Conservation (phyloP, 148 eudicot species). For the Camellia sinensis region DNA sequence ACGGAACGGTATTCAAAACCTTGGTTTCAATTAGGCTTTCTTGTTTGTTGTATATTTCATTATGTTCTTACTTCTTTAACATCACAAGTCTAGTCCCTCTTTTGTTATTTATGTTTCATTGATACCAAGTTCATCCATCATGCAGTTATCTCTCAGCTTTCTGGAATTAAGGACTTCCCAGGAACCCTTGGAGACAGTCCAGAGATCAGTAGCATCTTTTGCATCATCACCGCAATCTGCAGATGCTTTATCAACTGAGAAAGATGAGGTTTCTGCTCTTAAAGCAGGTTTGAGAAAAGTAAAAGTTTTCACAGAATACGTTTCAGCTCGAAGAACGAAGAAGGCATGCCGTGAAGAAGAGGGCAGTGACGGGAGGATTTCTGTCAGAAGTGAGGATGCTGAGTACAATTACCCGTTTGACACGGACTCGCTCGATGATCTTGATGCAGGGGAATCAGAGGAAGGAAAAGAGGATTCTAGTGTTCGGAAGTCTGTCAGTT, state of each 20-base stretch:
- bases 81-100: neutral
- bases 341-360: slow-evolving; percentile 54
- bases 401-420: slow-evolving; percentile 54
- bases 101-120: neutral
- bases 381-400: slow-evolving; percentile 43
- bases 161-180: slow-evolving; percentile 34
- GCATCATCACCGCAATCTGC: slow-evolving; percentile 49
- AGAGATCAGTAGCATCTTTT: slow-evolving; percentile 30
- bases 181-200: slow-evolving; percentile 35
- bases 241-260: slow-evolving; percentile 29
- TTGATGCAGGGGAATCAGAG: slow-evolving; percentile 46
- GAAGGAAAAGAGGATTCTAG: slow-evolving; percentile 39
- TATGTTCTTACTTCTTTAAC: neutral
- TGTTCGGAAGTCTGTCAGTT: slow-evolving; percentile 35
- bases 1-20: too few species aligned
- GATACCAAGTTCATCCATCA: slow-evolving; percentile 6
- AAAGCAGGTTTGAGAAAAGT: slow-evolving; percentile 49
- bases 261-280: slow-evolving; percentile 39
- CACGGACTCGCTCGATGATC: slow-evolving; percentile 58
- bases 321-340: slow-evolving; percentile 41
- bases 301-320: slow-evolving; percentile 32
- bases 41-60: neutral
- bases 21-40: neutral
- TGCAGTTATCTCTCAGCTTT: slow-evolving; percentile 50
- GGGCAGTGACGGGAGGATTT: slow-evolving; percentile 40